Percentiles rank a stretch among this genome's conserved stretches.
phyloP scores from a whole-genome alignment of 495 filamentous ascomycete species.

The Pyronema domesticum region DNA sequence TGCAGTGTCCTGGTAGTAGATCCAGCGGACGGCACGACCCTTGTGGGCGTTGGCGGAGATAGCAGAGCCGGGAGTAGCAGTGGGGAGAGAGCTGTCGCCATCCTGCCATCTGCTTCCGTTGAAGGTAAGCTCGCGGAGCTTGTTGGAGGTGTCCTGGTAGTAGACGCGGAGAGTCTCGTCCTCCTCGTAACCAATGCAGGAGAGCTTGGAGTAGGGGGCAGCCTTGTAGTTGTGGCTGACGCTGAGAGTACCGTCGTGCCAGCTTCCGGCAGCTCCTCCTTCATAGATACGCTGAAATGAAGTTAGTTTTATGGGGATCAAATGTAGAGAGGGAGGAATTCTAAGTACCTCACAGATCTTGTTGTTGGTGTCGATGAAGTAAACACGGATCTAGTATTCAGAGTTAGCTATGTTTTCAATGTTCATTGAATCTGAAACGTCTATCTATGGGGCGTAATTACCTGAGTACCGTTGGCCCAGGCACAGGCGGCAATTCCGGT shows the following conservation, averaged over 20 bases:
- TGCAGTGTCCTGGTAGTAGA: constrained; percentile 2
- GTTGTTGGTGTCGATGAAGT: neutral
- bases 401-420: neutral
- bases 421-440: neutral
- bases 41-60: neutral
- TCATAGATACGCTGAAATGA: constrained; percentile 1
- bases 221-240: neutral
- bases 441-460: neutral
- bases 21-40: neutral
- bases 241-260: constrained; percentile 7
- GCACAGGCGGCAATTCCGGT: constrained; percentile 7
- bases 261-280: neutral
- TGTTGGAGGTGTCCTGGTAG: constrained; percentile 7
- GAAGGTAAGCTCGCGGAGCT: constrained; percentile 3
- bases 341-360: too few relatives aligned
- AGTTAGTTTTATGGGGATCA: too few relatives aligned
- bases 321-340: too few relatives aligned
- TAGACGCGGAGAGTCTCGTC: constrained; percentile 5
- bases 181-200: neutral
- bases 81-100: constrained; percentile 1
- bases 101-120: constrained; percentile 1
- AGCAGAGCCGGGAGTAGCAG: neutral
- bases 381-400: constrained; percentile 7
- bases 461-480: constrained; percentile 7
- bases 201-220: constrained; percentile 6